Evolutionary conservation across 257 asterid species (phyloP).

Genomic region (Solanum gandarillasii): DNA sequence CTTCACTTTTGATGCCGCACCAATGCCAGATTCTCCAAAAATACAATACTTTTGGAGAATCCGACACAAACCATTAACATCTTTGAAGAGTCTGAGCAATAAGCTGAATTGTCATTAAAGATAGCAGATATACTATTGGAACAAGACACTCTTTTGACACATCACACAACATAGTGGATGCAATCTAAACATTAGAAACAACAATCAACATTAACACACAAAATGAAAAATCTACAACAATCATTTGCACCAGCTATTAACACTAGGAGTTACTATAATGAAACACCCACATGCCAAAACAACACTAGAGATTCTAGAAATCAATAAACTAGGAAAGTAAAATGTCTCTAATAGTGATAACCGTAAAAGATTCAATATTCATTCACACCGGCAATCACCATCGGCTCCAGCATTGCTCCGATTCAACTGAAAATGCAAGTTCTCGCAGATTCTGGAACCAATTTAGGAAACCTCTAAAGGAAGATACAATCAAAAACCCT

Average conservation of each 20-base stretch:
- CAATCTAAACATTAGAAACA: not conserved
- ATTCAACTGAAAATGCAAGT: not conserved
- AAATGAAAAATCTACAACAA: not conserved
- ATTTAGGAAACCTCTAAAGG: not conserved
- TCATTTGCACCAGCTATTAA: not conserved
- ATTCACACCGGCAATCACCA: not conserved
- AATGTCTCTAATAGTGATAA: not conserved
- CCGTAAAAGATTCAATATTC: not conserved
- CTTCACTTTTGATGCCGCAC: not conserved
- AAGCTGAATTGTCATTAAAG: not conserved
- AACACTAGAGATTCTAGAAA: not conserved
- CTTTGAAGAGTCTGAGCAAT: not conserved
- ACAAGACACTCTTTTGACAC: not conserved
- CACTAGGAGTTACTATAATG: not conserved
- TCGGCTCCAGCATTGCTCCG: conserved; percentile 15
- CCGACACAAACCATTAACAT: not conserved
- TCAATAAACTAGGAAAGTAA: not conserved
- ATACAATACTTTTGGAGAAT: not conserved
- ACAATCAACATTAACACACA: not conserved
- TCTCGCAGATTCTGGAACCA: not conserved
- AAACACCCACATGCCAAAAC: not conserved
- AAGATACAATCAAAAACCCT: not conserved
- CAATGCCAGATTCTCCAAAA: not conserved
- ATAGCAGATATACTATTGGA: not conserved
- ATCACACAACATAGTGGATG: not conserved